Base-by-base conservation (phyloP, 768 basidiomycete genomes). In the Boletus rubescentipes region DNA sequence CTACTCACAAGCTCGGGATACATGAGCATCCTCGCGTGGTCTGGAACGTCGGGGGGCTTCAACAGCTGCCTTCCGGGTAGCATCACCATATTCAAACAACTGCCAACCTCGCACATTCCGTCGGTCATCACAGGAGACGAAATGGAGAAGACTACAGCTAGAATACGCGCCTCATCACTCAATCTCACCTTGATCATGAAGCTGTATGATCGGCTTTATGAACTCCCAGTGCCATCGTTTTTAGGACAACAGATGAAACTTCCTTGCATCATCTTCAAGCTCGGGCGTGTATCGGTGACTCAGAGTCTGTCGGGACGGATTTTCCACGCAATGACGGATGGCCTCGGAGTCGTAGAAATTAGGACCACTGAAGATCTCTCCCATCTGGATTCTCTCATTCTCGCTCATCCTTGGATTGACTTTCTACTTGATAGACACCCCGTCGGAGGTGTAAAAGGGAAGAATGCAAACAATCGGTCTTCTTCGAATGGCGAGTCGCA, bases 351-450 rank as follows among this genome's bases (percentile, higher is more conserved):
- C 1, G 49, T 60, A 12, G 45, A 53, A 23, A 54, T 60, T 4
- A 44, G 1, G 12, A 30, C 59, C 3, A 16, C 11, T 2, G 29
- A 53, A 1, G 40, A 55, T 16, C 30, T 32, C 21, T 49, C 48
- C 15, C 48, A 16, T n/a, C 21, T 46, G 46, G 39, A 48, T n/a
- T 23, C 37, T 3, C 38, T 51, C 0, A 30, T 18, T 31, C 52
- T 54, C 20, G 23, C 58, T 16, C 52, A 54, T 31, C 51, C 59
- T 0, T 58, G 56, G 59, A 59, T 58, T 10, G 41, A 51, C 31
- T 39, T 49, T 5, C 40, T 60, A 5, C 51, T 51, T 5, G 36
- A 51, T 20, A 3, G 51, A 31, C 43, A 30, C 0, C 42, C 42
- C 4, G 26, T 51, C 3, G 29, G 35, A 18, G 15, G 10, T 34